Base-by-base conservation (phyloP, 495 filamentous ascomycete species). In the Patellaria atrata region DNA sequence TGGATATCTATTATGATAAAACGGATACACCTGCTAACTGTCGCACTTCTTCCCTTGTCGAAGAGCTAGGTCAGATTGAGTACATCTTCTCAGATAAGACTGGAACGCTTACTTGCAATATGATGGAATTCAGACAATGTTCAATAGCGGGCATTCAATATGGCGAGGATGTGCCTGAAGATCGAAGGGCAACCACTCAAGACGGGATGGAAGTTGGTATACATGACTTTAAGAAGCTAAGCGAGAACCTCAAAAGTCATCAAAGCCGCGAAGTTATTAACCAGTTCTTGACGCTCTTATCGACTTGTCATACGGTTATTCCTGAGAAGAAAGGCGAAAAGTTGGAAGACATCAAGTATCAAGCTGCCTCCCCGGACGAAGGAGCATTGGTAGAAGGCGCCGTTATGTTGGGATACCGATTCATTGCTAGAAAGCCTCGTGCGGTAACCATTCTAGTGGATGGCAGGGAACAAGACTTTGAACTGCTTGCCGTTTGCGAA, bases 71-170 rank as follows among this genome's bases (percentile, higher is more conserved):
- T 28, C 92, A 96, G 66, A 89, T 99, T 38, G 89, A 94, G 48
- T 99, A 89, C 51, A 87, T 96, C 33, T 99, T 99, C 56, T 94
- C 85, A 2, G 91, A 99, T 59, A 97, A 99, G 63, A 99, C 91
- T 5, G 91, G 91, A 22, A 99, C 91, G n/a, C 60, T 99, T 47
- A 99, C 91, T 17, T 92, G 86, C 61, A 99, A 99, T 56, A 75
- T 79, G 71, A 99, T 99, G 91, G 91, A 96, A 56, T 99, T 94
- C 56, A 84, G 82, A 55, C 82, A 94, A 55, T 89, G 80, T 44
- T 77, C 79, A 3, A 94, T 99, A 48, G 80, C 71, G 12, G 91
- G 91, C 17, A 75, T 96, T 38, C 84, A 91, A 57, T 99, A 99
- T 51, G 80, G 80, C 6, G 85, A 89, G 36, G 85, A 89, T 30